Base-by-base conservation (phyloP, 805 yeast genomes). In the Grigorovia yakushimaensis region DNA sequence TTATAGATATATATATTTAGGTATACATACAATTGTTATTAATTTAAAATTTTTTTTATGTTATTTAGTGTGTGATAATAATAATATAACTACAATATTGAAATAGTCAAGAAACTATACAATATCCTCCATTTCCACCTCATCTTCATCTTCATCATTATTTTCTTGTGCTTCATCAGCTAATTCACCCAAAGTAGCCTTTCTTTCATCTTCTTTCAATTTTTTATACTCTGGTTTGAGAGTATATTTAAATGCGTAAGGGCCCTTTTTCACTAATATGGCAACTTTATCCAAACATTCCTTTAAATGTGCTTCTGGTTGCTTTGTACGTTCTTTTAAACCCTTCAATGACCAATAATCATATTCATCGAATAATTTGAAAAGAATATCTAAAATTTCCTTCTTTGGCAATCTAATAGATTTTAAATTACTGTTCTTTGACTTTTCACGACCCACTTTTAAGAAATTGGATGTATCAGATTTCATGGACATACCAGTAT, bases 271-370 rank as follows among this genome's bases (percentile, higher is more conserved):
- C 57, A 86, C 89, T 60, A 93, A 74, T 30, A 78, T 76, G 1
- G 98, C 98, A 59, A 93, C 87, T 43, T 84, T 79, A 51, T 91
- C 98, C 43, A 93, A 71, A 49, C 93, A 85, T 62, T 89, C 96
- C 61, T 89, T 88, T 53, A 93, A 72, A 64, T 86, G 94, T 19
- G 82, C 82, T 63, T 93, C 98, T 1, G 98, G 98, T 71, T 93
- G 98, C 58, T 83, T 82, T 2, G 97, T 88, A 55, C 95, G 78
- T 63, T 93, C 98, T 60, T 88, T 84, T 51, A 93, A 72, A 38
- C 96, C 96, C 67, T 88, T 88, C 74, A 93, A 74, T 10, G 93
- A 81, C 98, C 98, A 93, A 66, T 89, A 93, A 62, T 91, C 97
- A 64, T 84, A 88, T 64, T 89, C 94, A 65, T 88, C 96, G 66